Evolutionary conservation across 345 rosid genomes (phyloP), one percentile per base, ranked within the genome.

Genomic region (Populus euphratica): DNA sequence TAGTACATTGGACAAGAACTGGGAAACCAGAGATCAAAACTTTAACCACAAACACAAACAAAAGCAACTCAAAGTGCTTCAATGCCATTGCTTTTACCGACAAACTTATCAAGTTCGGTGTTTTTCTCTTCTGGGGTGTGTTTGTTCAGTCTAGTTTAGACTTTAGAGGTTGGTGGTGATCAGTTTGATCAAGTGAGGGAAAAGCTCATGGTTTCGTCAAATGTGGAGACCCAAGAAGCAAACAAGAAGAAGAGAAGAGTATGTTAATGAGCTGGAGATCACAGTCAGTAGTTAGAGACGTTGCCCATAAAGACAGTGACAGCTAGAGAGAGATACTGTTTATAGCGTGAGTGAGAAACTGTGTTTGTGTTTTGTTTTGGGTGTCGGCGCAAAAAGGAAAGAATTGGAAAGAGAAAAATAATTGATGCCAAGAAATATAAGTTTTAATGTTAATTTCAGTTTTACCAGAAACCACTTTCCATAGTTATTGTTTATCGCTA

Each of bases 271-370:
- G 36, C 70, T 1, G 47, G 78, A 75, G 81, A 81, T 77, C 79
- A 83, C 71, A 78, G 67, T 23, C 75, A 74, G 85, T 78, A 63
- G 84, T 59, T 33, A 78, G 81, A 82, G 35, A 62, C 85, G 81
- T 44, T 63, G 83, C 84, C 90, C 85, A 87, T 87, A 87, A 87
- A 86, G 88, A 84, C 73, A 73, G 75, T 78, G 77, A 83, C 21
- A 59, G 74, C 64, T 20, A 41, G 65, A 50, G 52, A 23, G 73
- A 39, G 61, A 6, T 11, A 6, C 59, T 59, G 59, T 31, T 8
- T 3, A 4, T 29, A 3, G 68, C 5, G 14, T 18, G 36, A n/a
- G 29, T 44, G 27, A 43, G 14, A 41, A 41, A n/a, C 25, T 41
- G 56, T 41, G 35, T 39, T 4, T 6, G 64, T 73, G 65, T 31